Base-by-base conservation (phyloP, 2,329 filamentous ascomycete species). In the Colletotrichum limetticola region DNA sequence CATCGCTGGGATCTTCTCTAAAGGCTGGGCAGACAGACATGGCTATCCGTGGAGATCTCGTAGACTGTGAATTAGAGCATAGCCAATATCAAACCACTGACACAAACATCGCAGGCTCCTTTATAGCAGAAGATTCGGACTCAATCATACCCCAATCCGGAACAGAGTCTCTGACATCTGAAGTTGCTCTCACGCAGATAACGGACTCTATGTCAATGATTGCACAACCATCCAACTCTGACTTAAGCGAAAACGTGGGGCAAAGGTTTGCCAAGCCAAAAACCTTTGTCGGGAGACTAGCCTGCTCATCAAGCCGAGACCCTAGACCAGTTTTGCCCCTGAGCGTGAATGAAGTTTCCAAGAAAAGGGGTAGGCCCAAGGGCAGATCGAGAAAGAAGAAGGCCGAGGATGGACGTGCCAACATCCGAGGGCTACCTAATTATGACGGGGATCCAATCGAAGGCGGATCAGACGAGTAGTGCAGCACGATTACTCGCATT, bases 361-460 rank as follows among this genome's bases (percentile, higher is more conserved):
- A 55, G 49, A 59, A 65, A 28, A 62, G 42, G 12, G 59, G 59
- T 9, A 56, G 63, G 2, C 58, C 62, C 19, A 67, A 52, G 49
- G 56, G 46, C 24, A 37, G 19, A 6, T 26, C 57, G 19, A 71
- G 35, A n/a, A 58, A 30, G 32, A 60, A 57, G 19, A 73, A 59
- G 35, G 37, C 62, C 12, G 66, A 56, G 22, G 69, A 74, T 35
- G 72, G 72, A 7, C 58, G 74, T 22, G 62, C 68, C 12, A 56
- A 72, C 14, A 75, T 75, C 7, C 58, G 69, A 11, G 69, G 56
- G 12, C 22, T 75, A 16, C 72, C 69, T 2, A 57, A 75, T 24
- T 67, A 75, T 12, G 52, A 73, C 9, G 68, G 67, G 4, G 74
- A 75, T 22, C 74, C 72, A 1, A 75, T 75, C 16, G 74, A 74